Evolutionary conservation across 2,329 filamentous ascomycete species (phyloP), one percentile per base, ranked within the genome.

Genomic region (Pestalotiopsis sp.): DNA sequence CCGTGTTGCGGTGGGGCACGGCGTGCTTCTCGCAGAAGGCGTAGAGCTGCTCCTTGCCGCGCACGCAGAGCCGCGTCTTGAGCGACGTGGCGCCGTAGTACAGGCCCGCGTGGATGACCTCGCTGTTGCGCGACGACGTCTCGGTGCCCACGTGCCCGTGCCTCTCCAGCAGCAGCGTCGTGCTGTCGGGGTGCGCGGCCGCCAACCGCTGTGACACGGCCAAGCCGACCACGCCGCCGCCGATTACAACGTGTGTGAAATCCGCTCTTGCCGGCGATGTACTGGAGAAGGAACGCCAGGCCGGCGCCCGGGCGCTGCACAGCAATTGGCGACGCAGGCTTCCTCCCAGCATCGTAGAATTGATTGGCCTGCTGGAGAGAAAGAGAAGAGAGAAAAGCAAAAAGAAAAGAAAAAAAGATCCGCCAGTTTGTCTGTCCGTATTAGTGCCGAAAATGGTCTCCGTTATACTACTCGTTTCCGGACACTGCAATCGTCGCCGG

Each of bases 101-200:
- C 71, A 98, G 87, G 14, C 96, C 96, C 1, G 93, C 96, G 79
- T 99, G 96, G 74, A 99, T 97, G 67, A 98, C 95, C 87, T 98
- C 95, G 77, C 92, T 95, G 83, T 97, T 98, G 73, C 95, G 91
- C 72, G 92, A 93, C 71, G 92, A 95, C 0, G 94, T 97, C 82
- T 98, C 95, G 36, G 90, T 95, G 64, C 95, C 95, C 31, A 93
- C 86, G 64, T 87, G 85, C 25, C 85, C 80, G 83, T 97, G 93
- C 31, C 92, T 90, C 81, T 98, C 95, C 1, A 98, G 89, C 66
- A 97, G 84, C 13, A 97, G 85, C 0, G 93, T 95, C 2, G 88
- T 89, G 5, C 86, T 85, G 23, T 85, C 83, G 39, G 89, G 84
- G 69, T 85, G 83, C 31, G 72, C 73, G 66, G 89, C 87, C 66